phyloP scores from a whole-genome alignment of 768 basidiomycete species.

The Jaapia argillacea region DNA sequence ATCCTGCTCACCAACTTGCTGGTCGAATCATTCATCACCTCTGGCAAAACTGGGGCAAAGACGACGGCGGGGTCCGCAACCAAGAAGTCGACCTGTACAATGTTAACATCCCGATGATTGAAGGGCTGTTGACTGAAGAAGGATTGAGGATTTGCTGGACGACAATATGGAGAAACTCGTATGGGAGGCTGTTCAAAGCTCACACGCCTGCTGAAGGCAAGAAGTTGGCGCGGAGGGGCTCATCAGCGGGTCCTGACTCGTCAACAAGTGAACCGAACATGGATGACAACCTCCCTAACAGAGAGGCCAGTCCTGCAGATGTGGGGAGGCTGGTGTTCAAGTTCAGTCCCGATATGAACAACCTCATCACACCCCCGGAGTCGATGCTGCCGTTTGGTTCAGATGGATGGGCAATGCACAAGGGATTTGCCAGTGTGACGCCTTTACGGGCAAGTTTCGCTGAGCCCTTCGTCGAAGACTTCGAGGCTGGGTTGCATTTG shows the following conservation, averaged over 20 bases:
- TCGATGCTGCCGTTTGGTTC: constrained; percentile 62
- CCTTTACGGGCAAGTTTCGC: constrained; percentile 70
- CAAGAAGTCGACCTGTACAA: constrained; percentile 76
- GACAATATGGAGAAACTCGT: constrained; percentile 75
- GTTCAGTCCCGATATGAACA: constrained; percentile 65
- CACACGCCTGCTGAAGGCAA: constrained; percentile 29
- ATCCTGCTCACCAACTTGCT: constrained; percentile 67
- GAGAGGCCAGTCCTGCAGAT: constrained; percentile 10
- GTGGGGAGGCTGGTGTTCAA: constrained; percentile 50
- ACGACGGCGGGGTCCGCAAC: constrained; percentile 42
- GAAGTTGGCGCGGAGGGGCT: constrained; percentile 5
- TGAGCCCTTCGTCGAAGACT: constrained; percentile 38
- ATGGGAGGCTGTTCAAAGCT: constrained; percentile 69
- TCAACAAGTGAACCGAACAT: constrained; percentile 2
- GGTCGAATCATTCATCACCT: constrained; percentile 60
- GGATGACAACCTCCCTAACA: constrained; percentile 5
- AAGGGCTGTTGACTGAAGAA: constrained; percentile 44
- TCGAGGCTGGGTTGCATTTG: no score
- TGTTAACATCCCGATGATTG: constrained; percentile 81
- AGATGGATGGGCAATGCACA: constrained; percentile 72
- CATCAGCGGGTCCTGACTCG: background rate
- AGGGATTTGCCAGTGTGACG: constrained; percentile 67
- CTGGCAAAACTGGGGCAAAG: constrained; percentile 80
- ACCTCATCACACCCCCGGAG: constrained; percentile 49
- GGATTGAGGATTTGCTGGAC: constrained; percentile 74